Base-by-base conservation (phyloP, 2,329 filamentous ascomycete species). In the Amphichorda felina region DNA sequence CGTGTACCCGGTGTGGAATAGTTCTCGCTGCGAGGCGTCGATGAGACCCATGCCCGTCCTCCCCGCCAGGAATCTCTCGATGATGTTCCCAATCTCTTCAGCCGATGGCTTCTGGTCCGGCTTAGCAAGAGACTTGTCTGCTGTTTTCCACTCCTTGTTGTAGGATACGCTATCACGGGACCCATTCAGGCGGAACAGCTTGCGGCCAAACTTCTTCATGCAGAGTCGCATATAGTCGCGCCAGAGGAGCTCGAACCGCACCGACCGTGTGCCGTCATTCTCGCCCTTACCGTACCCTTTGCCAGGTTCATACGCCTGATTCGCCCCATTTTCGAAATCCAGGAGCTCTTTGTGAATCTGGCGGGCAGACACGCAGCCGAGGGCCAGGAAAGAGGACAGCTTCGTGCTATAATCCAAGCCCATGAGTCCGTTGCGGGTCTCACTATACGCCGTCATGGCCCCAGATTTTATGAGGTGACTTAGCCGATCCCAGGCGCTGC, bases 161-260 rank as follows among this genome's bases (percentile, higher is more conserved):
- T 59, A 54, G 7, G 61, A 55, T 3, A 56, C 51, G 8, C 61
- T 56, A 10, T 58, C 54, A 13, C 70, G 68, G 44, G 85, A 84
- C 0, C 84, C 83, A 4, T 68, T 63, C 2, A 79, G 55, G 10
- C 61, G 58, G 50, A 85, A 89, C 4, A 89, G 66, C 16, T 70
- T 71, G 13, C 55, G 49, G 1, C 72, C 70, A 41, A 82, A 86
- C 46, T 88, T 88, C 22, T 69, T 67, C 5, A 75, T 78, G 49
- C 79, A 85, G 0, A 89, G 67, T 1, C 80, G 68, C 78, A 89
- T 86, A 48, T 88, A 89, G 47, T 89, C 84, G 28, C 83, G 64
- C 82, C 80, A 86, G 0, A 89, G 55, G 0, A 91, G 61, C 48
- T 89, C 82, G 38, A 83, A 79, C 0, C 83, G 72, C 1, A 89